Conservation (phyloP, 129 eudicot species). For the Ambrosia artemisiifolia region DNA sequence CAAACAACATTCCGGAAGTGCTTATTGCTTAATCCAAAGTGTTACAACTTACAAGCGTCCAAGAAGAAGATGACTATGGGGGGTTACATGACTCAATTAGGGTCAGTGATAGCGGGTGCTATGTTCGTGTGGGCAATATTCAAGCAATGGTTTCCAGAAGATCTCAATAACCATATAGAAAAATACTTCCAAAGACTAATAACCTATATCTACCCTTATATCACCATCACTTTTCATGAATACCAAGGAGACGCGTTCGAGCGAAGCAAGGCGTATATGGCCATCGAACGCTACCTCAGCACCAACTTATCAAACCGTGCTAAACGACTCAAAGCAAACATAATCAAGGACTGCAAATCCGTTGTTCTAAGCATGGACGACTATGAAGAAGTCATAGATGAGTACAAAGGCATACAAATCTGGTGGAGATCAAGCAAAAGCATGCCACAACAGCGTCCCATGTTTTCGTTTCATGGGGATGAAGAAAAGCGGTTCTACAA, state of each 20-base stretch:
- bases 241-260: constrained; percentile 29
- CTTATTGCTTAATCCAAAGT: no score
- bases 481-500: constrained; percentile 39
- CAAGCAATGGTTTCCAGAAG: constrained; percentile 39
- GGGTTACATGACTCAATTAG: constrained; percentile 32
- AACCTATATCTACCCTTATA: constrained; percentile 34
- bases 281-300: constrained; percentile 51
- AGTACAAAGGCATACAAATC: constrained; percentile 33
- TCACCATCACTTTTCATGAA: constrained; percentile 42
- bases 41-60: no score
- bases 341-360: constrained; percentile 26
- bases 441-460: constrained; percentile 7
- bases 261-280: constrained; percentile 39
- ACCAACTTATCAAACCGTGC: constrained; percentile 32
- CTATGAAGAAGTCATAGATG: constrained; percentile 50
- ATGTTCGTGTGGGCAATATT: constrained; percentile 45
- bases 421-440: constrained; percentile 41
- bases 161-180: constrained; percentile 18
- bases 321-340: constrained; percentile 40
- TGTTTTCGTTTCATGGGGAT: constrained; percentile 19
- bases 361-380: constrained; percentile 47
- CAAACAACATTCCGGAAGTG: neutral
- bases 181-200: constrained; percentile 26
- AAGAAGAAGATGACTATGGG: neutral
- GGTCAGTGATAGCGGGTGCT: constrained; percentile 30